Conservation (phyloP, 768 basidiomycete genomes). For the Mycena olivaceomarginata region DNA sequence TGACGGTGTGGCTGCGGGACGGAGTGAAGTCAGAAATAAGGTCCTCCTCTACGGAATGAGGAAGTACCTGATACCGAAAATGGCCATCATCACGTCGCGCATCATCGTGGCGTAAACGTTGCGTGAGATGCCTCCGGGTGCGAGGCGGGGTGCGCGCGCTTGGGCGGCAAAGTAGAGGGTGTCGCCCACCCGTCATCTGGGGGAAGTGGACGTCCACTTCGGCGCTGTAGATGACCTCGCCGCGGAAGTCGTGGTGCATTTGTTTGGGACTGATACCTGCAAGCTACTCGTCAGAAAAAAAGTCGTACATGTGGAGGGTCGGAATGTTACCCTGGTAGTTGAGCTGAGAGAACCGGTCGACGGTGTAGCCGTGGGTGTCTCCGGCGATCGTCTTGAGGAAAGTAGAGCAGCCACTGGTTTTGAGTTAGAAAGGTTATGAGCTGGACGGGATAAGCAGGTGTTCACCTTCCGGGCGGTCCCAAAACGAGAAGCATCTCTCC, state of each 20-base stretch:
- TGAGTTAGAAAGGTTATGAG: no score
- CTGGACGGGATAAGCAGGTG: no score
- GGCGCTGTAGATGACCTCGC: conserved; percentile 65
- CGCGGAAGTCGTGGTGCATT: conserved; percentile 66
- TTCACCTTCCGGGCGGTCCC: no score
- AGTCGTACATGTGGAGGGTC: no score
- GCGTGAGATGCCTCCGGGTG: conserved; percentile 55
- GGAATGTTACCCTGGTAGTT: conserved; percentile 56
- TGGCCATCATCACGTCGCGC: conserved; percentile 66
- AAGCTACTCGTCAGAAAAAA: no score
- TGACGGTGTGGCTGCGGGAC: conserved; percentile 63
- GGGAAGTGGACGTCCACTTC: conserved; percentile 70
- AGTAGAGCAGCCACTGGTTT: conserved; percentile 60
- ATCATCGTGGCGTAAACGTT: conserved; percentile 59
- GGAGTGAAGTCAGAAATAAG: no score
- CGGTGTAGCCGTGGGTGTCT: no score
- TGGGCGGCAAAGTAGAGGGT: conserved; percentile 72
- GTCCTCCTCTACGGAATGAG: no score
- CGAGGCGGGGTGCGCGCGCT: conserved; percentile 63
- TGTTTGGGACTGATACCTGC: no score
- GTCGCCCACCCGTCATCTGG: conserved; percentile 67
- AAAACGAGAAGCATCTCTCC: no score
- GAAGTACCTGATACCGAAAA: conserved; percentile 69
- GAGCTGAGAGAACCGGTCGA: neutral
- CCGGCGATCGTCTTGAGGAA: conserved; percentile 71